Base-by-base conservation (phyloP, 202 grass and related monocot genomes). In the Carex arenaria region DNA sequence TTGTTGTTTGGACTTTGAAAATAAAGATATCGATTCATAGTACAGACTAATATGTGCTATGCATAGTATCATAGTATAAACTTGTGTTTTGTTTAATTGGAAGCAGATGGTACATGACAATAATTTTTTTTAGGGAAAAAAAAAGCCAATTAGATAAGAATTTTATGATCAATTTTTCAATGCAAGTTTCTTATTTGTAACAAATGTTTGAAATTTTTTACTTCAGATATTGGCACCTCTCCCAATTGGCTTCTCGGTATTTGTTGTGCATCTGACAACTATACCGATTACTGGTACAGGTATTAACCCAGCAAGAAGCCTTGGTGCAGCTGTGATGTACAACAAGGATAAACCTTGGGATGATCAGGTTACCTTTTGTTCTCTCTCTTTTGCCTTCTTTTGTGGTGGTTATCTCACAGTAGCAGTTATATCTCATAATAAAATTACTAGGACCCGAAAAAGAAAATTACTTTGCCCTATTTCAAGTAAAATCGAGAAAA, bases 251-350 rank as follows among this genome's bases (percentile, higher is more conserved):
- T 92, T 87, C 34, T 75, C 81, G 1, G 84, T 89, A 72, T 81
- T 89, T 66, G 75, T 89, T 36, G 90, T 87, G 63, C 87, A 91
- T 79, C 72, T 87, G 15, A 55, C 87, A 10, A 91, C 87, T 2
- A 87, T 91, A 18, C 84, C 87, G 1, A 82, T 92, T 83, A 87
- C 69, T 22, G 77, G 84, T 60, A 86, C 76, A 0, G 62, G 90
- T 71, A 91, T 89, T 61, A 87, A 87, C 45, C 84, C 62, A 22
- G 85, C 84, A 12, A 89, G 90, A 69, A 89, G 87, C 82, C 83
- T 92, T 1, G 85, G 85, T 23, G 85, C 85, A 63, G 82, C 82
- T 43, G 80, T 87, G 45, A 55, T 84, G 68, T 88, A 90, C 83
- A 90, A 86, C 83, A 56, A 86, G 17, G 52, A 43, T 18, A 78